Evolutionary conservation across 1,284 basidiomycete genomes (phyloP).

Genomic region (Apiotrichum sp.): DNA sequence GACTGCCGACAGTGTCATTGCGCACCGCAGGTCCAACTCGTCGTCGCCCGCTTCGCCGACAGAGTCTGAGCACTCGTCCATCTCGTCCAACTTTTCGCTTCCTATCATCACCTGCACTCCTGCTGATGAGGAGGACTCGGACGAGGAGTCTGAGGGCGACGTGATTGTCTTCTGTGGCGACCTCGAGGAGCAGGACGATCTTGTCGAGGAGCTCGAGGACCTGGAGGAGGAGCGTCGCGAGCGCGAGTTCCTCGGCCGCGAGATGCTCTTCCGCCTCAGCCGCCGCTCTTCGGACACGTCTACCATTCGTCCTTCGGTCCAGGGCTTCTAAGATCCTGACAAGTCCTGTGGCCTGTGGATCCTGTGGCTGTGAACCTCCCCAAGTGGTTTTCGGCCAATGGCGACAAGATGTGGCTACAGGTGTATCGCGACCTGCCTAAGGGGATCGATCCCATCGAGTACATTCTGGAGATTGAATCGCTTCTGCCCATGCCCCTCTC

Average conservation of each 20-base stretch:
- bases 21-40: neutral
- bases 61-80: constrained; percentile 18
- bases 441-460: no score
- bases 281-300: constrained; percentile 5
- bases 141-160: constrained; percentile 30
- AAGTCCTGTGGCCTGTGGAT: neutral
- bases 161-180: constrained; percentile 20
- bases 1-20: neutral
- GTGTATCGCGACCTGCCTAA: no score
- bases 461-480: no score
- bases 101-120: constrained; percentile 46
- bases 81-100: constrained; percentile 26
- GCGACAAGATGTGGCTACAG: no score
- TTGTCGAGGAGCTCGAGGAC: constrained; percentile 15
- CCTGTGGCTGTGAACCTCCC: no score
- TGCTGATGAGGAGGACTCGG: constrained; percentile 39
- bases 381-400: no score
- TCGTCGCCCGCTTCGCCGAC: constrained; percentile 25
- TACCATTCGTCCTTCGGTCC: neutral
- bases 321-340: no score
- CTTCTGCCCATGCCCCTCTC: neutral
- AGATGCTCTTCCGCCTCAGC: constrained; percentile 12
- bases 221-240: constrained; percentile 28
- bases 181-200: constrained; percentile 2
- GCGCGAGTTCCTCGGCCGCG: constrained; percentile 28